Evolutionary conservation across 352 stramenopile genomes (phyloP).

Genomic region (Phytophthora crassamura): DNA sequence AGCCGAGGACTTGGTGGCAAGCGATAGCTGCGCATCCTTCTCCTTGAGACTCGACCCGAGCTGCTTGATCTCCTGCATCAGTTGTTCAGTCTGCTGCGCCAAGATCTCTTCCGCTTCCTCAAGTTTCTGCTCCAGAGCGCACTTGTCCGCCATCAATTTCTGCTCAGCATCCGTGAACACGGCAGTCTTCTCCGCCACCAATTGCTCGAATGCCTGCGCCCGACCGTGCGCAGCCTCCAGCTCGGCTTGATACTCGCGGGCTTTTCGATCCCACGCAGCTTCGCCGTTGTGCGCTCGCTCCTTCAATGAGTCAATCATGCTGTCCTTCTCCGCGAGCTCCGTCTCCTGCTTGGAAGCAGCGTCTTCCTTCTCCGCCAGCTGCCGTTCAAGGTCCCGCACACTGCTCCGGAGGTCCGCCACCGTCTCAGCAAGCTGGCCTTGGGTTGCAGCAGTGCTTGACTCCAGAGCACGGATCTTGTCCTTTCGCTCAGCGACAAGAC

Average conservation of each 20-base stretch:
- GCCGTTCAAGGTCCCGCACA: constrained; percentile 25
- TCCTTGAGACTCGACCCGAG: constrained; percentile 23
- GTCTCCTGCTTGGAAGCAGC: constrained; percentile 19
- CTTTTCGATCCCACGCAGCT: constrained; percentile 26
- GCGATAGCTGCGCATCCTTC: constrained; percentile 36
- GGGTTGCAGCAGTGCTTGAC: constrained; percentile 9
- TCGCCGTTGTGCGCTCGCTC: constrained; percentile 24
- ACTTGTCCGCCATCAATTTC: constrained; percentile 30
- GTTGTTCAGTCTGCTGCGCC: constrained; percentile 37
- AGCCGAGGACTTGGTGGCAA: constrained; percentile 19
- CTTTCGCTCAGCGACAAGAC: constrained; percentile 26
- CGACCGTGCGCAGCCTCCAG: constrained; percentile 33
- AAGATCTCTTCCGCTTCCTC: constrained; percentile 36
- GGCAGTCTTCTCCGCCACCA: constrained; percentile 40
- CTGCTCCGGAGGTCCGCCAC: constrained; percentile 26
- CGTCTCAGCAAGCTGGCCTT: constrained; percentile 17
- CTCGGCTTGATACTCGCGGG: constrained; percentile 34
- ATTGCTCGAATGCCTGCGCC: constrained; percentile 43
- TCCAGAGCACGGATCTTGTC: constrained; percentile 27
- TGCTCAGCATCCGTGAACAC: constrained; percentile 30
- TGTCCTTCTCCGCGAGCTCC: constrained; percentile 24
- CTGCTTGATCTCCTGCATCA: constrained; percentile 42
- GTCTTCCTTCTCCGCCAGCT: constrained; percentile 20
- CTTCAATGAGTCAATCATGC: constrained; percentile 30
- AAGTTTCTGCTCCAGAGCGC: constrained; percentile 33